Percentiles rank a stretch among this genome's conserved stretches.
Evolutionary conservation across 768 basidiomycete species (phyloP).

Genomic region (Serendipita indica): DNA sequence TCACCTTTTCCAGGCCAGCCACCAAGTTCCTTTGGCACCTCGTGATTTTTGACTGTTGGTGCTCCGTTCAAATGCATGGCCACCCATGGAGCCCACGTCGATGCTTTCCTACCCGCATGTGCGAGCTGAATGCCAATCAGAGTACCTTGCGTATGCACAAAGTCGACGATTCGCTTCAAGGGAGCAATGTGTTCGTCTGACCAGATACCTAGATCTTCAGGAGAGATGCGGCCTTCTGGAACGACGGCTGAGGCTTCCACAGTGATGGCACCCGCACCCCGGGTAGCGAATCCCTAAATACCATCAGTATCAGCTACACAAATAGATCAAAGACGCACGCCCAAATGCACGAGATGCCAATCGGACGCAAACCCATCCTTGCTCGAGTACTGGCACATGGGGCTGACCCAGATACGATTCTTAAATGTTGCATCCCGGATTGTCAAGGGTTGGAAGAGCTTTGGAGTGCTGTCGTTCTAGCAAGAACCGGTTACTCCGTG

Average conservation of each 20-base stretch:
- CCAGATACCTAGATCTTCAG: constrained; percentile 56
- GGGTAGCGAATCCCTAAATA: constrained; percentile 44
- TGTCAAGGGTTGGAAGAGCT: constrained; percentile 50
- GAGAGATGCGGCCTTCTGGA: constrained; percentile 63
- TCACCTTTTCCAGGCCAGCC: constrained; percentile 59
- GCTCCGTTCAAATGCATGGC: constrained; percentile 18
- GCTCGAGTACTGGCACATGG: constrained; percentile 74
- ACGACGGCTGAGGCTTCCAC: constrained; percentile 64
- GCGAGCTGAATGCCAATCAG: constrained; percentile 67
- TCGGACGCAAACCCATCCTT: constrained; percentile 64
- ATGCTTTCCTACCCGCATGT: constrained; percentile 62
- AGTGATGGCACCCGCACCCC: constrained; percentile 54
- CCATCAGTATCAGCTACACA: not conserved
- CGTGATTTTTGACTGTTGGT: constrained; percentile 18
- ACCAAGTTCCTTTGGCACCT: constrained; percentile 34
- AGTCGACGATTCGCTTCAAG: constrained; percentile 55
- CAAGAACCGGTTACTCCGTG: constrained; percentile 23
- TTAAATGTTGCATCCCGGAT: constrained; percentile 51
- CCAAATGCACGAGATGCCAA: constrained; percentile 72
- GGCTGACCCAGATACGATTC: constrained; percentile 61
- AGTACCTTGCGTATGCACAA: constrained; percentile 53
- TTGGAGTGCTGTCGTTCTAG: constrained; percentile 38
- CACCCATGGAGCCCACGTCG: constrained; percentile 56
- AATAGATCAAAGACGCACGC: constrained; percentile 25
- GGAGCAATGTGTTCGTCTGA: constrained; percentile 57